phyloP scores from a whole-genome alignment of 2,329 filamentous ascomycete genomes.

The Fusarium avenaceum region DNA sequence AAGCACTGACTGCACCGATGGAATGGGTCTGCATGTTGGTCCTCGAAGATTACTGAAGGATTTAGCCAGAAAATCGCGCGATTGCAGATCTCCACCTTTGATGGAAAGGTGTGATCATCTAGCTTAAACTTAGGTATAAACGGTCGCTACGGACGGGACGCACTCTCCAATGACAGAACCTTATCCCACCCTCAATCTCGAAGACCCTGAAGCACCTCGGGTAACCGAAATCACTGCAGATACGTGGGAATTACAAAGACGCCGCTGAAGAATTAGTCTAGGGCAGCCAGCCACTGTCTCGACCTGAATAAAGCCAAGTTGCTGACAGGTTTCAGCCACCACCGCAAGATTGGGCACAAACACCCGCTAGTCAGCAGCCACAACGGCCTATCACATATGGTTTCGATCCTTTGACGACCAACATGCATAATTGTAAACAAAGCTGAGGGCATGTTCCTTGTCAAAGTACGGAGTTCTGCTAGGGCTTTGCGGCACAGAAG shows the following conservation, averaged over 20 bases:
- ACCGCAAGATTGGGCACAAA: slow-evolving; percentile 1
- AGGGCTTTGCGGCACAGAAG: slow-evolving; percentile 1
- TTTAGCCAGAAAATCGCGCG: slow-evolving; percentile 29
- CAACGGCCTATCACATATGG: slow-evolving; percentile 5
- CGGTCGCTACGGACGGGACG: background rate
- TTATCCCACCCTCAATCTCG: background rate
- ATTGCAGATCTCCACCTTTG: slow-evolving; percentile 20
- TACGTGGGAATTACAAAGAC: too few relatives aligned
- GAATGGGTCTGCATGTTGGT: background rate
- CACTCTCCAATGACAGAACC: background rate
- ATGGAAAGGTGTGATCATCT: slow-evolving; percentile 5
- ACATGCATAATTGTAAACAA: slow-evolving; percentile 6
- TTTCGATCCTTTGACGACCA: slow-evolving; percentile 6
- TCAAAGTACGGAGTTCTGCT: background rate
- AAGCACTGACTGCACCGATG: slow-evolving; percentile 1
- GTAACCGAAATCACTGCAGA: too few relatives aligned
- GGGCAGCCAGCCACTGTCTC: background rate
- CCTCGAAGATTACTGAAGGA: background rate
- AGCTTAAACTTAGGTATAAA: slow-evolving; percentile 20
- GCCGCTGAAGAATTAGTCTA: background rate
- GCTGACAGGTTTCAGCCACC: slow-evolving; percentile 29
- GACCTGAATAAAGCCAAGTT: background rate
- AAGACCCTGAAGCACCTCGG: background rate
- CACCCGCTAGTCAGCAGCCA: slow-evolving; percentile 3
- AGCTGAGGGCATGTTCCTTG: background rate